These are phyloP conservation scores for Taxillus chinensis DNA, from an alignment of 164 flowering plant genomes.

Conservation along the genomic window DNA sequence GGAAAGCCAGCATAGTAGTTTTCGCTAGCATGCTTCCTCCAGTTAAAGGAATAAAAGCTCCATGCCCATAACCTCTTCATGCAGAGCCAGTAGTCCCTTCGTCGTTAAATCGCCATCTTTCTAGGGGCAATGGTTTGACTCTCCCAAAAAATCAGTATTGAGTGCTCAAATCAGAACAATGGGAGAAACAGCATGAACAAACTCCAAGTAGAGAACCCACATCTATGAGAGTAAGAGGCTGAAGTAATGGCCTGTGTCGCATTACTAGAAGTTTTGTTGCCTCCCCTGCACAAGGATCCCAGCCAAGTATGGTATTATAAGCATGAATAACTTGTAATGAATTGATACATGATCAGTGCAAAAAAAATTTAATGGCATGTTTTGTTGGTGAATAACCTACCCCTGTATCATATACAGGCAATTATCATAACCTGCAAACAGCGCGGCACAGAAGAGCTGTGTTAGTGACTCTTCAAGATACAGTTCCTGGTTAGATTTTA, in stretches of 20 bases:
- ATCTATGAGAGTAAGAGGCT: constrained; percentile 17
- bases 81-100: too few species aligned
- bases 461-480: not conserved
- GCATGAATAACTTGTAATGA: not conserved
- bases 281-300: constrained; percentile 27
- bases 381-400: constrained; percentile 26
- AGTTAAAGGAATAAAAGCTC: too few species aligned
- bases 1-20: too few species aligned
- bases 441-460: not conserved
- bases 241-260: constrained; percentile 26
- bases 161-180: constrained; percentile 1
- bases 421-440: constrained; percentile 79
- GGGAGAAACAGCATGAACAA: constrained; percentile 14
- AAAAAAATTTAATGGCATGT: not conserved
- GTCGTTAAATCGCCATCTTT: too few species aligned
- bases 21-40: too few species aligned
- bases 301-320: not conserved
- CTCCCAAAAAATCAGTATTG: not conserved
- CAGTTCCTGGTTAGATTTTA: not conserved
- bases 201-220: constrained; percentile 11
- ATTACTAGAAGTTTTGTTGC: constrained; percentile 34
- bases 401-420: constrained; percentile 71
- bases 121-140: too few species aligned
- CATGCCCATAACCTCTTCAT: too few species aligned
- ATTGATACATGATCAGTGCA: not conserved